Evolutionary conservation across 2,329 filamentous ascomycete genomes (phyloP).

Genomic region (Epicoccum sorghinum): DNA sequence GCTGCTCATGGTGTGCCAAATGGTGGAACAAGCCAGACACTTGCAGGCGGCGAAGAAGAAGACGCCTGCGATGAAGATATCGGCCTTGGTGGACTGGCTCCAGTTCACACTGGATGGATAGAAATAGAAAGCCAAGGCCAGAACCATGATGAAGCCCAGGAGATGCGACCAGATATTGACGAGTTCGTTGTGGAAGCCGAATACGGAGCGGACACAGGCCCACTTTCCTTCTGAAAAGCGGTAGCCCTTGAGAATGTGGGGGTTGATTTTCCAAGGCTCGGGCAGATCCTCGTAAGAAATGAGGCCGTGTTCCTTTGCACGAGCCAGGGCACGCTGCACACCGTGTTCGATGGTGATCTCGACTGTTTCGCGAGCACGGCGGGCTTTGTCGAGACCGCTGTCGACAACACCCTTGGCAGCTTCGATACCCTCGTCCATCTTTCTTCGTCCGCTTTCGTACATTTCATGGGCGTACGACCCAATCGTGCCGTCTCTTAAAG

Average conservation of each 20-base stretch:
- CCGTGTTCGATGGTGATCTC: constrained; percentile 75
- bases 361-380: constrained; percentile 71
- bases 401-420: constrained; percentile 78
- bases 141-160: constrained; percentile 84
- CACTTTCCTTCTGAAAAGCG: constrained; percentile 92
- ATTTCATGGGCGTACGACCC: constrained; percentile 74
- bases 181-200: constrained; percentile 86
- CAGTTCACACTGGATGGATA: constrained; percentile 91
- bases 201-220: constrained; percentile 84
- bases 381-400: constrained; percentile 81
- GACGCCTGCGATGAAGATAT: constrained; percentile 87
- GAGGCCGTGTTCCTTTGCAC: constrained; percentile 79
- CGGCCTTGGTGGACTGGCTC: constrained; percentile 80
- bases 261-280: constrained; percentile 91
- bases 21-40: constrained; percentile 89
- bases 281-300: constrained; percentile 91
- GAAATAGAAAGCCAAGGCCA: constrained; percentile 92
- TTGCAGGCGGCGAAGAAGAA: constrained; percentile 98
- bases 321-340: constrained; percentile 76
- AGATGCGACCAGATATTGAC: constrained; percentile 99
- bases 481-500: constrained; percentile 77
- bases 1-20: constrained; percentile 99
- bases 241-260: constrained; percentile 89
- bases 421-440: constrained; percentile 79
- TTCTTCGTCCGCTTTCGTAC: constrained; percentile 78